phyloP scores from a whole-genome alignment of 148 eudicot genomes.

The Cornus kousa region DNA sequence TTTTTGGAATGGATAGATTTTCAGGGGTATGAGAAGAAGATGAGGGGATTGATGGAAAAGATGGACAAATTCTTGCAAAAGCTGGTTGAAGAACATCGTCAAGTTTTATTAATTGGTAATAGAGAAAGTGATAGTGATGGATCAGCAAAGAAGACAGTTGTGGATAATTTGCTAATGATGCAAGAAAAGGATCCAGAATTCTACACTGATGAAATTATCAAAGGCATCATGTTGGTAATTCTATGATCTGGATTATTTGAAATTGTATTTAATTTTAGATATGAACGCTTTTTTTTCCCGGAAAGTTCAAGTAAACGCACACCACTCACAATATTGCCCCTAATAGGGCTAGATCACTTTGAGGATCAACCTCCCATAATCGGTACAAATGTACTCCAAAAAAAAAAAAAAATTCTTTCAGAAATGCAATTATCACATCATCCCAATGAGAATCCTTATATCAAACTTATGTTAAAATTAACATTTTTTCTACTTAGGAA shows the following conservation, averaged over 20 bases:
- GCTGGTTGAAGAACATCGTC: slow-evolving; percentile 10
- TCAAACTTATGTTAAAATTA: no score
- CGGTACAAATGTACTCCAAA: no score
- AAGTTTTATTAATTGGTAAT: neutral
- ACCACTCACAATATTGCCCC: neutral
- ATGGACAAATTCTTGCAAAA: slow-evolving; percentile 11
- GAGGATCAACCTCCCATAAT: no score
- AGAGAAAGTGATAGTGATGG: neutral
- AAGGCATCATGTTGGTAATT: slow-evolving; percentile 21
- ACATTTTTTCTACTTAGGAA: no score
- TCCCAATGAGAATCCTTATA: no score
- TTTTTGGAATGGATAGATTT: slow-evolving; percentile 19
- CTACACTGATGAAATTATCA: slow-evolving; percentile 18
- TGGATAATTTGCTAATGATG: slow-evolving; percentile 14
- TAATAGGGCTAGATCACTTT: neutral
- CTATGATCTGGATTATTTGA: no score
- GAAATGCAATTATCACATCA: no score
- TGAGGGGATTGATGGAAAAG: slow-evolving; percentile 7
- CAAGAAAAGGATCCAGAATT: slow-evolving; percentile 14
- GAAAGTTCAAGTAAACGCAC: no score
- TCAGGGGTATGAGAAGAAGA: slow-evolving; percentile 5
- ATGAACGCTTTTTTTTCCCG: no score
- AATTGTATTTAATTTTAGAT: no score
- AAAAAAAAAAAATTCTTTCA: no score
- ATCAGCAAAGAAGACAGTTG: neutral